Conservation (phyloP, 1,284 basidiomycete species). For the Trichosporon coremiiforme region DNA sequence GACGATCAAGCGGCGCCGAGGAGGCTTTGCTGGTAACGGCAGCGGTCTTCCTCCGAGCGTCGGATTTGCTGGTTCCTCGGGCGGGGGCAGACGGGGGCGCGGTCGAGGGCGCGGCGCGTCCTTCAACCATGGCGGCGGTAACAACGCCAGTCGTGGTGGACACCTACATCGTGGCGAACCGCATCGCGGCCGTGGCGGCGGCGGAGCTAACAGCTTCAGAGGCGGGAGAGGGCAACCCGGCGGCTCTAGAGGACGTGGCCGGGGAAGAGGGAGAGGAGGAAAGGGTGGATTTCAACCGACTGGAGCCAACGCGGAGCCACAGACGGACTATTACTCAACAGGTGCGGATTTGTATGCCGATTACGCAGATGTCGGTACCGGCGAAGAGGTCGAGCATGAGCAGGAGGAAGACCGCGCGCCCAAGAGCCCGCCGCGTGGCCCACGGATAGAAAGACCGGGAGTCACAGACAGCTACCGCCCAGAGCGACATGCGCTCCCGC, state of each 20-base stretch:
- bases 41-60: neutral
- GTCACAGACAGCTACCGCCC: neutral
- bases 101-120: neutral
- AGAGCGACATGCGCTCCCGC: neutral
- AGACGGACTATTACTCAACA: slow-evolving; percentile 8
- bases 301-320: neutral
- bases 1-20: slow-evolving; percentile 1
- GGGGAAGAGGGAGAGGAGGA: too few species aligned
- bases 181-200: neutral
- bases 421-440: neutral
- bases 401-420: neutral
- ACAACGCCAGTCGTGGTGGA: neutral
- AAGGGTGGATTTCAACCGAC: neutral
- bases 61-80: neutral
- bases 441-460: neutral
- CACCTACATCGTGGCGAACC: neutral
- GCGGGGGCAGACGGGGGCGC: neutral
- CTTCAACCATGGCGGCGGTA: neutral
- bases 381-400: neutral
- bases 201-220: neutral
- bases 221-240: neutral
- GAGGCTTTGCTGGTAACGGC: neutral
- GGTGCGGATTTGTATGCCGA: neutral
- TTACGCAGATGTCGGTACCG: neutral
- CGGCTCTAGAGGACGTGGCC: neutral